phyloP scores from a whole-genome alignment of 345 rosid genomes.

The Ceriops tagal region DNA sequence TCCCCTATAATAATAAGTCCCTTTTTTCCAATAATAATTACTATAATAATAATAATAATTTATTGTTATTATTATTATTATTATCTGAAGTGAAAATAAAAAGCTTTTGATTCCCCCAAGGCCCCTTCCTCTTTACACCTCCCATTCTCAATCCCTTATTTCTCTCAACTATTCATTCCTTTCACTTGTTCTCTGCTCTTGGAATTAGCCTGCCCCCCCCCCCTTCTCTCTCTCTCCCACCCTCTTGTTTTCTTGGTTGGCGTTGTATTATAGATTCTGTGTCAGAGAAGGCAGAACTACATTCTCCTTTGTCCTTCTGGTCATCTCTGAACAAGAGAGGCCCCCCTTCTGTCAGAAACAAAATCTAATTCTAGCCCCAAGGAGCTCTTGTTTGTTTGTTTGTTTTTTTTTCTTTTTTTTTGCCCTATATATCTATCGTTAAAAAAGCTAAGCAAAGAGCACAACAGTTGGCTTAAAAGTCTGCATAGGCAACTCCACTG shows the following conservation, averaged over 20 bases:
- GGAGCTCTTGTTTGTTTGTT: constrained; percentile 4
- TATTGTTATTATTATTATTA: too few species aligned
- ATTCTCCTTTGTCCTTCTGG: constrained; percentile 21
- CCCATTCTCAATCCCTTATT: constrained; percentile 6
- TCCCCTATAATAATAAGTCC: not conserved
- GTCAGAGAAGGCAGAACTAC: constrained; percentile 8
- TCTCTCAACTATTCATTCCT: not conserved
- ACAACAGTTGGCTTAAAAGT: not conserved
- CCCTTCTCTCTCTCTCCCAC: constrained; percentile 1
- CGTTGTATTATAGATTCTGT: not conserved
- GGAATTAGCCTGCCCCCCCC: not conserved
- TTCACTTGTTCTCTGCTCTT: not conserved
- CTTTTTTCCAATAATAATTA: too few species aligned
- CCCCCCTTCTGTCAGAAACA: constrained; percentile 35
- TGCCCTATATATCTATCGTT: too few species aligned
- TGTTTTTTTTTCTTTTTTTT: not conserved
- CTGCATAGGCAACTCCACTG: not conserved
- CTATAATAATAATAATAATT: too few species aligned
- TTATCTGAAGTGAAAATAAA: too few species aligned
- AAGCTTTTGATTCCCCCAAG: not conserved
- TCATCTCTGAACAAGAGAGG: constrained; percentile 15
- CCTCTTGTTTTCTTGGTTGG: not conserved
- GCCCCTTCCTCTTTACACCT: not conserved
- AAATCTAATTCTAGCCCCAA: constrained; percentile 22
- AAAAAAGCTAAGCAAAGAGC: too few species aligned